Evolutionary conservation across 257 asterid species (phyloP).

Genomic region (Pogostemon cablin): DNA sequence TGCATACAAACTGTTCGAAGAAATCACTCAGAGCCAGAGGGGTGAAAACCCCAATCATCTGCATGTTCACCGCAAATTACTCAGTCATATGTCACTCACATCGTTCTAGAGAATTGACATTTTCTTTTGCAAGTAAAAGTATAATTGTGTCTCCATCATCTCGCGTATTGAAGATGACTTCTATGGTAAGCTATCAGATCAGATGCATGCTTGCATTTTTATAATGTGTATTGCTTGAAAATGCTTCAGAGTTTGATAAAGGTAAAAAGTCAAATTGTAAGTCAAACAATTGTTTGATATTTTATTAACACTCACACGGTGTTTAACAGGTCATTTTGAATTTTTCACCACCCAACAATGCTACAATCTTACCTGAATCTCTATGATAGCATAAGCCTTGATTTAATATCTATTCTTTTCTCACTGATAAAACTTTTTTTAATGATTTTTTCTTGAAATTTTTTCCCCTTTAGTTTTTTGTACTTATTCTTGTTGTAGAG

Average conservation of each 20-base stretch:
- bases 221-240: neutral
- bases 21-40: neutral
- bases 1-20: neutral
- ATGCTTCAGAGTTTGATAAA: neutral
- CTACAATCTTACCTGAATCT: neutral
- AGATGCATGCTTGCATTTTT: neutral
- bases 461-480: neutral
- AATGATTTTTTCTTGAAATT: neutral
- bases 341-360: constrained; percentile 1
- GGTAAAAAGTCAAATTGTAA: neutral
- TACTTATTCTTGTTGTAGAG: neutral
- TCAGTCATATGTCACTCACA: neutral
- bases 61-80: neutral
- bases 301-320: neutral
- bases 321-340: constrained; percentile 21
- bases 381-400: neutral
- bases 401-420: neutral
- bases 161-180: too few species aligned
- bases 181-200: neutral
- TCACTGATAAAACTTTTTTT: neutral
- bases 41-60: neutral
- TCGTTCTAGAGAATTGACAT: neutral
- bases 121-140: neutral
- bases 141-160: too few species aligned
- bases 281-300: neutral